Evolutionary conservation across 164 flowering plant species (phyloP), one percentile per base, ranked within the genome.

Genomic region (Tetrastigma voinierianum): DNA sequence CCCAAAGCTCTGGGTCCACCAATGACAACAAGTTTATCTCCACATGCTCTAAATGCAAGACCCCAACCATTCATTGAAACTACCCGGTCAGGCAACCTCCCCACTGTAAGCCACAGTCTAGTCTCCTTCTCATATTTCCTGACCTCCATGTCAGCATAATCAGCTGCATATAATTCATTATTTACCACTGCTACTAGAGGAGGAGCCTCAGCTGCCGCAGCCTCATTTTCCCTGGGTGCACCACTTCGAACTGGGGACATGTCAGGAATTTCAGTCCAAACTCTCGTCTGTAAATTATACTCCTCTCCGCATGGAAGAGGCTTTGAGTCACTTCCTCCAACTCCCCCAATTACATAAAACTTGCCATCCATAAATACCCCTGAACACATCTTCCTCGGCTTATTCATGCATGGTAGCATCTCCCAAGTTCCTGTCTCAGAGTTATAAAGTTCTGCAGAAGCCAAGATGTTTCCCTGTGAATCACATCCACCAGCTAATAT

Each of bases 31-130:
- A 94, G 85, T 48, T 80, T 80, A 40, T 89, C 88, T 2, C 98
- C 97, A 76, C 98, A 91, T 0, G 93, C 97, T 72, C 95, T 86
- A 55, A 91, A 91, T 3, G 97, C 98, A 47, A 94, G 80, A 12
- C 98, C 98, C 98, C 97, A 94, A 48, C 98, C 98, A 45, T 90
- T 86, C 87, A 85, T 81, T 4, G 97, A 94, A 56, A 55, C 87
- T 10, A 91, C 91, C 23, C 89, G 73, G 62, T 90, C 93, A 25
- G 98, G 98, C 86, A 94, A 80, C 40, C 85, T 83, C 44, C 98
- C 98, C 10, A 91, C 75, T 0, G 89, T 85, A 12, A 61, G 20
- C 98, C 98, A 94, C 14, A 14, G 55, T 47, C 57, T 77, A 3
- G 53, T 75, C 43, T 57, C 68, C 76, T 94, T 92, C 32, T 86